phyloP scores from a whole-genome alignment of 2,329 filamentous ascomycete genomes.

The Samsoniella hepiali region DNA sequence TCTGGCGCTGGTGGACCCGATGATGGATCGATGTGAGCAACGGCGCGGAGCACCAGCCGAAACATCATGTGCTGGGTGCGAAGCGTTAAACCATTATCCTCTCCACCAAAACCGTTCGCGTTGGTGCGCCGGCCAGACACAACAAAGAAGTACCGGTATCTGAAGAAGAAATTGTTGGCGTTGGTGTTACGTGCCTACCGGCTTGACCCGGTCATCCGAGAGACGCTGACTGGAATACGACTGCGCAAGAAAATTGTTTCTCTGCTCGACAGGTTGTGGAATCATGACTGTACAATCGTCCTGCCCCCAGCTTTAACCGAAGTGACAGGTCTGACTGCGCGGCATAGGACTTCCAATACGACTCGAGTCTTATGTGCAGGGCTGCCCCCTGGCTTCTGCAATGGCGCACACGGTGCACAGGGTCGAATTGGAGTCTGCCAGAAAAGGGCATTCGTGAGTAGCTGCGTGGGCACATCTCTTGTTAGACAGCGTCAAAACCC shows the following conservation, averaged over 20 bases:
- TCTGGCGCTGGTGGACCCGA: background rate
- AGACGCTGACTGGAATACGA: background rate
- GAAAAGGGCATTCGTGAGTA: constrained; percentile 27
- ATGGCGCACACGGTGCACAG: constrained; percentile 26
- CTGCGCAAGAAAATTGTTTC: background rate
- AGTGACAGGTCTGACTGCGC: background rate
- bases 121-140: background rate
- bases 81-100: background rate
- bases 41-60: background rate
- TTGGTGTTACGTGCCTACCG: too few relatives aligned
- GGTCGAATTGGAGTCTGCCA: constrained; percentile 27
- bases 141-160: background rate
- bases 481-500: constrained; percentile 23
- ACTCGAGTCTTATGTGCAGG: constrained; percentile 22
- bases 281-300: background rate
- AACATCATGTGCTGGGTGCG: background rate
- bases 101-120: background rate
- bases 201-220: background rate
- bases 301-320: background rate
- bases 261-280: background rate
- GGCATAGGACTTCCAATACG: background rate
- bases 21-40: background rate
- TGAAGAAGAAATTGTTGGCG: background rate
- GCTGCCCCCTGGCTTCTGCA: constrained; percentile 25
- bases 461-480: constrained; percentile 28